Conservation (phyloP, 306 rosid species). For the Cyclanthera cordifolia region DNA sequence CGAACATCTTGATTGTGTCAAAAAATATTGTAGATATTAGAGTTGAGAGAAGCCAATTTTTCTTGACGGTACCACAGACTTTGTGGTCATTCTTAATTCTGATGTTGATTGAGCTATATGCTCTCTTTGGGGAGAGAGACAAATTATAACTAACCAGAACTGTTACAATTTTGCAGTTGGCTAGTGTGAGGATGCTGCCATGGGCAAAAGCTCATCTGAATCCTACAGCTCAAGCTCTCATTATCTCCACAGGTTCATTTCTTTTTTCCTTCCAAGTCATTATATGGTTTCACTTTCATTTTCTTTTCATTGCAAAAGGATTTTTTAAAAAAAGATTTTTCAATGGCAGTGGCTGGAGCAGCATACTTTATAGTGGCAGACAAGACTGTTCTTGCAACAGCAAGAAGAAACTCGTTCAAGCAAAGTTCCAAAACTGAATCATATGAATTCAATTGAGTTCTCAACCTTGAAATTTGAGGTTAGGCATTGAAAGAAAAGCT, state of each 20-base stretch:
- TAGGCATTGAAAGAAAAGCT: no score
- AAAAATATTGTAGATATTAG: no score
- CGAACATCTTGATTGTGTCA: no score
- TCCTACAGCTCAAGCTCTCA: constrained; percentile 93
- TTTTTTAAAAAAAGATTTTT: not conserved
- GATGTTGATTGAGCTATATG: no score
- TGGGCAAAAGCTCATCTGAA: constrained; percentile 95
- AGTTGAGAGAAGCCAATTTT: no score
- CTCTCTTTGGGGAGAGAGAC: no score
- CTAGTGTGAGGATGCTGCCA: constrained; percentile 90
- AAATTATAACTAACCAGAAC: not conserved
- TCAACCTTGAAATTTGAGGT: not conserved
- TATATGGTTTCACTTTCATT: constrained; percentile 2
- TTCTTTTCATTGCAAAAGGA: not conserved
- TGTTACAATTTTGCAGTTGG: constrained; percentile 35
- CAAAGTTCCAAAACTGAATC: constrained; percentile 28
- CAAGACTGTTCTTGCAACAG: constrained; percentile 86
- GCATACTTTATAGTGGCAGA: constrained; percentile 98
- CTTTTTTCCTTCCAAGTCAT: not conserved
- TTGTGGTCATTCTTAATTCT: no score
- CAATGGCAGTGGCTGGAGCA: constrained; percentile 79
- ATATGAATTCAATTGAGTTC: constrained; percentile 14
- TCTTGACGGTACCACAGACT: no score
- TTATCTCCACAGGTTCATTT: constrained; percentile 68
- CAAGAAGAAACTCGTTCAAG: constrained; percentile 83